Evolutionary conservation across 768 basidiomycete species (phyloP), one percentile per base, ranked within the genome.

Genomic region (Lentinula sp.): DNA sequence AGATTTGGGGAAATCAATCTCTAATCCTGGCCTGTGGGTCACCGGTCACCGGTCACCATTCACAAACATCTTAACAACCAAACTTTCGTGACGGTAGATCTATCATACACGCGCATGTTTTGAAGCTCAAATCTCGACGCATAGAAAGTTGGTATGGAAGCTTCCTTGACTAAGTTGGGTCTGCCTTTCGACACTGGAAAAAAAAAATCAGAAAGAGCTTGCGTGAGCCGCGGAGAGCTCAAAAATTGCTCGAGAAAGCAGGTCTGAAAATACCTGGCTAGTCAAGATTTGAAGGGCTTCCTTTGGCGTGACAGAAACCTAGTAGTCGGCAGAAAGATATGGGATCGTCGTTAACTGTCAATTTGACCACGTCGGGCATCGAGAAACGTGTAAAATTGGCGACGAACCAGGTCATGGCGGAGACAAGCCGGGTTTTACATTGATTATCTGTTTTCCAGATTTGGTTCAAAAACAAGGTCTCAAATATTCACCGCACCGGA

Each of bases 291-390:
- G 46, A 43, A 45, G 46, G 35, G 54, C 71, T 73, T 74, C 70
- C 7, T 66, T 68, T 81, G 79, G 75, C 80, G 75, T 79, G 80
- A 81, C 80, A 80, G 72, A 69, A 77, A 74, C 64, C 72, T 75
- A 77, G 68, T 66, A 70, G 75, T 66, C 37, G 35, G 18, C 65
- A 57, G 59, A 63, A 58, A 49, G 57, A 55, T 11, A 61, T 72
- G 68, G 66, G 73, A 76, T 76, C 75, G 70, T 73, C 70, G 69
- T 59, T 61, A 52, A 45, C 48, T 57, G 60, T 68, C 52, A 60
- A 40, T 64, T 66, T 68, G 64, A 56, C 60, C 34, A 73, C 74
- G 76, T 78, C 76, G 77, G 77, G 66, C 73, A 69, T 71, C 72
- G 72, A 70, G 65, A 71, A 80, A 80, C 77, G 78, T 79, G 76